Conservation (phyloP, 2,329 filamentous ascomycete species). For the Xylariaceae sp. region DNA sequence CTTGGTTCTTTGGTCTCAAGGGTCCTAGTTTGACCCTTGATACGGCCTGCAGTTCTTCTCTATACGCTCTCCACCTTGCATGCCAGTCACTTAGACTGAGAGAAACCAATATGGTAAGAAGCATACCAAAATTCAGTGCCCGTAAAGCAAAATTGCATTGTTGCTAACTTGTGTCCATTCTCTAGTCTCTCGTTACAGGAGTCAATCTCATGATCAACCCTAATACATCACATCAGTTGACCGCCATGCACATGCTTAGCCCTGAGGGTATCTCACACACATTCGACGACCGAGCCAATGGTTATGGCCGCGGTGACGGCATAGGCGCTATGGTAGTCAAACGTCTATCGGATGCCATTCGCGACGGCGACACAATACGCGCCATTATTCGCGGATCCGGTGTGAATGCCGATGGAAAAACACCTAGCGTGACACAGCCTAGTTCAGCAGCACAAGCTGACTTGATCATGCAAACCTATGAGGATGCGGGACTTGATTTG, state of each 20-base stretch:
- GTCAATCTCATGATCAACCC: neutral
- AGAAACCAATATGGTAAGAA: neutral
- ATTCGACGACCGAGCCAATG: slow-evolving; percentile 19
- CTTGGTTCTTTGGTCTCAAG: neutral
- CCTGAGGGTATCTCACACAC: neutral
- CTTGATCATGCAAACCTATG: neutral
- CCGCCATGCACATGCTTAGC: neutral
- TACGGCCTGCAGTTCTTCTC: neutral
- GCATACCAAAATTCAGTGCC: no score
- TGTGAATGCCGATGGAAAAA: neutral
- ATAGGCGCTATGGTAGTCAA: slow-evolving; percentile 30
- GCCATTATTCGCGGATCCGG: neutral
- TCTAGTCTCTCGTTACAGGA: neutral
- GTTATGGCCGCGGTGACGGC: slow-evolving; percentile 49
- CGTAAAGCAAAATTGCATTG: no score
- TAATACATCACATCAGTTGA: neutral
- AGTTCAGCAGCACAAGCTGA: neutral
- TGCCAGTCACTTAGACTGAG: neutral
- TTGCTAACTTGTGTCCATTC: no score
- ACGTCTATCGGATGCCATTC: slow-evolving; percentile 38
- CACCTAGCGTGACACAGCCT: neutral
- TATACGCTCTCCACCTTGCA: neutral
- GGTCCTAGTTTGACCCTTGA: neutral
- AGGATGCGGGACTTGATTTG: neutral
- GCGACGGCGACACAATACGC: neutral